Percentiles rank a stretch among this genome's conserved stretches.
Evolutionary conservation across 2,329 filamentous ascomycete genomes (phyloP).

Genomic region (Chalaropsis thielavioides): DNA sequence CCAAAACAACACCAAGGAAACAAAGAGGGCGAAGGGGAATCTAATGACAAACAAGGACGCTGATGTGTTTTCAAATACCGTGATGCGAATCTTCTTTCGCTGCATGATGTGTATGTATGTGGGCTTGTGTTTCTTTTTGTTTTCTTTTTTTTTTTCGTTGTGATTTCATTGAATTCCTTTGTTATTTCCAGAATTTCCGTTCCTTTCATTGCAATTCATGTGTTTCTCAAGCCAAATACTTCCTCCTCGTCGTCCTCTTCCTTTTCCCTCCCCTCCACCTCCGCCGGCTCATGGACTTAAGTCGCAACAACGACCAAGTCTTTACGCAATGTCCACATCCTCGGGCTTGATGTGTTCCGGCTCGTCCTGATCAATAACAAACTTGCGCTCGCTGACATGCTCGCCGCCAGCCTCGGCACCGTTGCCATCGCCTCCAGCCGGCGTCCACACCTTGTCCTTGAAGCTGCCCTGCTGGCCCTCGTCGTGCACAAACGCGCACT

Average conservation of each 20-base stretch:
- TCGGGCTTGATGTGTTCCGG: conserved; percentile 25
- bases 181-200: conserved; percentile 14
- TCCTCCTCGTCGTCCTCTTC: background rate
- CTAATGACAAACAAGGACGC: background rate
- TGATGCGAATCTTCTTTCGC: conserved; percentile 1
- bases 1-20: background rate
- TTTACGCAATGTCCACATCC: conserved; percentile 27
- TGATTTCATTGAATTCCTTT: conserved; percentile 18
- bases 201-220: conserved; percentile 12
- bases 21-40: background rate
- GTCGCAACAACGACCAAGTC: conserved; percentile 14
- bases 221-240: conserved; percentile 2
- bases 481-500: conserved; percentile 76
- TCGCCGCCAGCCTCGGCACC: conserved; percentile 31
- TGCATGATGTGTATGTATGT: conserved; percentile 7
- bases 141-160: conserved; percentile 14
- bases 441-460: conserved; percentile 82
- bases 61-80: background rate
- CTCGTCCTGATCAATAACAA: conserved; percentile 49
- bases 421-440: conserved; percentile 23
- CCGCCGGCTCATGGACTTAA: background rate
- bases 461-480: conserved; percentile 79
- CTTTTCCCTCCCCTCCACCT: background rate
- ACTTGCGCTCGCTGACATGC: conserved; percentile 80
- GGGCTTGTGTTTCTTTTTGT: conserved; percentile 14